These are phyloP conservation scores for Sanguinoderma infundibulare DNA, from an alignment of 1,284 basidiomycete genomes.

Conservation along the genomic window DNA sequence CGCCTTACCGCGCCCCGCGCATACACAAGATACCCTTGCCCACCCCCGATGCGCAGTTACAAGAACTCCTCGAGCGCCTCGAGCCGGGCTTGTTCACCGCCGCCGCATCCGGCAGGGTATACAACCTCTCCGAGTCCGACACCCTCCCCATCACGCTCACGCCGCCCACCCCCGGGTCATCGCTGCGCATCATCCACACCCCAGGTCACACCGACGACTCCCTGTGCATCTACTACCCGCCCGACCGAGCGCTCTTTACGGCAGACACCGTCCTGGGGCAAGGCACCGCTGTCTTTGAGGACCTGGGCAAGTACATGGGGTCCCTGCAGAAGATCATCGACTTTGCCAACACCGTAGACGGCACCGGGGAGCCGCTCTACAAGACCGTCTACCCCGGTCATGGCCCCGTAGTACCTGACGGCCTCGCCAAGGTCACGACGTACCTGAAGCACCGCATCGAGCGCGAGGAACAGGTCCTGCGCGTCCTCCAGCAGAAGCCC, in stretches of 20 bases:
- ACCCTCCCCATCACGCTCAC: conserved; percentile 41
- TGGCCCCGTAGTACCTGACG: conserved; percentile 75
- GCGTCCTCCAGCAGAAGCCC: conserved; percentile 50
- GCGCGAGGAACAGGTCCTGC: conserved; percentile 82
- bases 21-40: conserved; percentile 70
- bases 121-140: conserved; percentile 62
- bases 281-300: conserved; percentile 90
- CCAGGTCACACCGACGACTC: conserved; percentile 95
- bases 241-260: conserved; percentile 78
- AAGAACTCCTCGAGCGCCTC: conserved; percentile 50
- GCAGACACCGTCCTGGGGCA: conserved; percentile 92
- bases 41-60: conserved; percentile 35
- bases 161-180: conserved; percentile 17
- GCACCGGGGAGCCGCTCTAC: conserved; percentile 39
- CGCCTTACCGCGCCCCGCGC: conserved; percentile 62
- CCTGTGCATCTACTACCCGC: conserved; percentile 69
- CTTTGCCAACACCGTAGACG: conserved; percentile 31
- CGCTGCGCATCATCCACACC: conserved; percentile 75
- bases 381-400: conserved; percentile 83
- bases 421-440: conserved; percentile 59
- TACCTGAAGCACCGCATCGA: conserved; percentile 87
- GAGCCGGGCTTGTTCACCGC: conserved; percentile 50
- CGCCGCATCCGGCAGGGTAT: conserved; percentile 47
- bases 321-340: conserved; percentile 69
- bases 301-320: conserved; percentile 75